A percentile compares a stretch with the other conserved stretches of the same genome.
phyloP scores from a whole-genome alignment of 805 yeast species.

The Metschnikowia peoriensis region DNA sequence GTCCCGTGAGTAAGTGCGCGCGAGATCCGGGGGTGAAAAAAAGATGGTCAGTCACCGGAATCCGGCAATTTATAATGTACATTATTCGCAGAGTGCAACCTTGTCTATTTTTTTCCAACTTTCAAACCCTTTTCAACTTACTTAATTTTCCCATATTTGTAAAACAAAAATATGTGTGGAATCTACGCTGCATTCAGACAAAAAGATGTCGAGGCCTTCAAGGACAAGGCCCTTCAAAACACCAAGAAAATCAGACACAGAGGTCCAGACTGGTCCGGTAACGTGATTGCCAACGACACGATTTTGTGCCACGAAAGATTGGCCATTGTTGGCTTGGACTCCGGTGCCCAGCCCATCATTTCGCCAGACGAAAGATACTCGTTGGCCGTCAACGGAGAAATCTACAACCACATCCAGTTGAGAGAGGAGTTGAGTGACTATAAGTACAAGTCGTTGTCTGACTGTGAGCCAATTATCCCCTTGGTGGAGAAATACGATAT shows the following conservation, averaged over 20 bases:
- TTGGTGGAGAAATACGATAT: conserved; percentile 79
- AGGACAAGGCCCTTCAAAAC: conserved; percentile 83
- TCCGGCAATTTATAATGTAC: not conserved
- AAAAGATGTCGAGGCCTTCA: conserved; percentile 75
- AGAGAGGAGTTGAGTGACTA: conserved; percentile 76
- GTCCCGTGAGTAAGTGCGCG: conserved; percentile 5
- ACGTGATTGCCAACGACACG: conserved; percentile 79
- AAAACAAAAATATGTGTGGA: conserved; percentile 77
- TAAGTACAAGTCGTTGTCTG: conserved; percentile 79
- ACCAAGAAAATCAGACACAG: conserved; percentile 95
- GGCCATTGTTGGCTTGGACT: conserved; percentile 94
- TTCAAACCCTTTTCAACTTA: no score
- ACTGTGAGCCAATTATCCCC: conserved; percentile 98
- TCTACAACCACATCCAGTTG: conserved; percentile 91
- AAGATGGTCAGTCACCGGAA: not conserved
- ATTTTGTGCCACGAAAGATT: conserved; percentile 93
- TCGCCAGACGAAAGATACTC: conserved; percentile 70
- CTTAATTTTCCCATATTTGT: no score
- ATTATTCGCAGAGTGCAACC: not conserved
- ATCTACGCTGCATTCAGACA: conserved; percentile 90
- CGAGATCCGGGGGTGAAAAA: conserved; percentile 13
- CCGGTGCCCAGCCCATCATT: conserved; percentile 97
- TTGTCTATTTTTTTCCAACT: not conserved
- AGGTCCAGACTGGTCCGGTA: conserved; percentile 99
- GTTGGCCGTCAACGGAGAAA: conserved; percentile 95